Base-by-base conservation (phyloP, 2,329 filamentous ascomycete species). In the Aureobasidium vineae region DNA sequence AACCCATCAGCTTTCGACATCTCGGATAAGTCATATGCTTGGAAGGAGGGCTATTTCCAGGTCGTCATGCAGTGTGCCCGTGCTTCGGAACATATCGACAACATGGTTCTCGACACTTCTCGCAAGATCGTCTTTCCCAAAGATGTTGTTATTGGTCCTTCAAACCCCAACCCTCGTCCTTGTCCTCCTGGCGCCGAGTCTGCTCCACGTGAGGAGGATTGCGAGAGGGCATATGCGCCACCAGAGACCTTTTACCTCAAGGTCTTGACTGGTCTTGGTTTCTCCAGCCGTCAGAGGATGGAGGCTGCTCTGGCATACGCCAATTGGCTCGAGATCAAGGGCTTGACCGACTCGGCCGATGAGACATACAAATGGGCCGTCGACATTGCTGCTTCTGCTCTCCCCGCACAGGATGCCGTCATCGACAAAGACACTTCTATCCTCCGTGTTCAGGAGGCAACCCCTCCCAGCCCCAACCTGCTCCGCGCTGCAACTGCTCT, bases 11-110 rank as follows among this genome's bases (percentile, higher is more conserved):
- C 87, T 0, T 86, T 86, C 70, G 91, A 97, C 74, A 81, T 95
- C 66, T 85, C 85, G 1, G 83, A 79, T 7, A 96, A 92, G 80
- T 89, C 87, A 69, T 91, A 96, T 77, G 83, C 89, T 59, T 98
- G 93, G 94, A 83, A 89, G 72, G 83, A 91, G 65, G 92, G 92
- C 0, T 98, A 98, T 77, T 92, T 89, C 73, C 87, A 96, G 73
- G 84, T 88, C 3, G 79, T 97, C 54, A 91, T 97, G 86, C 84
- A 89, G 13, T 86, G 86, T 68, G 93, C 89, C 0, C 86, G 86
- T 70, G 86, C 88, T 0, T 88, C 92, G 5, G 93, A 97, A 77
- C 86, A 93, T 71, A 79, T 96, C 28, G 91, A 97, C 70, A 90
- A 89, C 56, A 92, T 88, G 84, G 82, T 96, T 19, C 82, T 84